Base-by-base conservation (phyloP, 306 rosid genomes). In the Nissolia schottii region DNA sequence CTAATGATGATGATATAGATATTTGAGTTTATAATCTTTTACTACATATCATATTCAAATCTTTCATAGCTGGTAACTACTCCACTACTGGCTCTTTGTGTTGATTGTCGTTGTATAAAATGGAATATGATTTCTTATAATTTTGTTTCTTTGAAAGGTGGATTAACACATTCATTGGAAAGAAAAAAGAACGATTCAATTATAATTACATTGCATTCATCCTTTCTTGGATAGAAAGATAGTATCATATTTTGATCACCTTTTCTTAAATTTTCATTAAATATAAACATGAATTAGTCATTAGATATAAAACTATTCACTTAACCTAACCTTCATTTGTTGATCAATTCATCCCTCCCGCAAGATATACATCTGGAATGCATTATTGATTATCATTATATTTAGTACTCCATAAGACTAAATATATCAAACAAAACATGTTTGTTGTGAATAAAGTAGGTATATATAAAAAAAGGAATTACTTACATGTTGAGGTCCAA, bases 111-210 rank as follows among this genome's bases (percentile, higher is more conserved):
- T 7, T 24, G 48, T 73, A 29, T 59, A 3, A 73, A 79, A 64
- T 72, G 37, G 28, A 79, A 57, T 46, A 46, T 57, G 43, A 54
- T 22, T 60, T 73, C 62, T 13, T 45, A 18, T n/a, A n/a, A n/a
- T n/a, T 58, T 55, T 41, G 15, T 35, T 29, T 10, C 23, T 16
- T 16, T 55, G 41, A 20, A 35, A 75, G 49, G 28, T 35, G 24
- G 48, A 35, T 48, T 14, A 35, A 68, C 19, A 45, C 70, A 38
- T 68, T 77, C 70, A 59, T 10, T 48, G 50, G 12, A 48, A 48
- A 48, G 35, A 23, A 74, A 10, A 48, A 48, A 48, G 35, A 23
- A 74, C 27, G 31, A 51, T 35, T 54, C 31, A 38, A 41, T 18
- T 43, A 57, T n/a, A n/a, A n/a, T 41, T 12, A 28, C 15, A 9